A percentile compares a stretch with the other conserved stretches of the same genome.
phyloP scores from a whole-genome alignment of 2,329 filamentous ascomycete genomes.

The Neonectria punicea region DNA sequence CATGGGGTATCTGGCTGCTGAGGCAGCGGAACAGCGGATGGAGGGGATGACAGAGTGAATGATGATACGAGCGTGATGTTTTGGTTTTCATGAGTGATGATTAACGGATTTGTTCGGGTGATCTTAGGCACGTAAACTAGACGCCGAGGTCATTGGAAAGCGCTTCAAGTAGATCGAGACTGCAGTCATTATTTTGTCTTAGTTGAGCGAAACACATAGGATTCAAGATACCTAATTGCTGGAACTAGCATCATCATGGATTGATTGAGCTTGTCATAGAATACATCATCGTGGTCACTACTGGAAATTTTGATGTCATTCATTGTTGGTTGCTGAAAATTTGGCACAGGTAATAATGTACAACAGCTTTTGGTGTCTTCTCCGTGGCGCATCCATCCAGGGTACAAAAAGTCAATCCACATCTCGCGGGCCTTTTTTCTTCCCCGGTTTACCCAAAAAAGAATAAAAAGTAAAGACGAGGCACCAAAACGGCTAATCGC shows the following conservation, averaged over 20 bases:
- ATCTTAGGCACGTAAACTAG: background rate
- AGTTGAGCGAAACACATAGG: background rate
- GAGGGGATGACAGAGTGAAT: slow-evolving; percentile 14
- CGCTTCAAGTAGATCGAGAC: background rate
- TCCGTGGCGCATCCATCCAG: slow-evolving; percentile 19
- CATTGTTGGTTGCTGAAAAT: slow-evolving; percentile 27
- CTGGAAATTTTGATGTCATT: slow-evolving; percentile 18
- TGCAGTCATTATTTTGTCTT: background rate
- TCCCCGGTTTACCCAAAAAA: slow-evolving; percentile 32
- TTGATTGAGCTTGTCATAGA: background rate
- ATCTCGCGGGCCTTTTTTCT: slow-evolving; percentile 15
- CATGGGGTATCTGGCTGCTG: slow-evolving; percentile 56
- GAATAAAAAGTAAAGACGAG: slow-evolving; percentile 9
- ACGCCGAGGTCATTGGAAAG: background rate
- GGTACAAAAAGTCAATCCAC: slow-evolving; percentile 22
- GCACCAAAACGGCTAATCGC: slow-evolving; percentile 13
- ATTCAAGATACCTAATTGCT: background rate
- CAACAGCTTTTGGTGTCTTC: slow-evolving; percentile 24
- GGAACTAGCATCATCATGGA: too few relatives aligned
- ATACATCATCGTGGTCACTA: background rate
- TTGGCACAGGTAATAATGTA: slow-evolving; percentile 40
- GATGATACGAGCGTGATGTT: background rate
- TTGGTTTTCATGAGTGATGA: background rate
- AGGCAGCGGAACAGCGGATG: slow-evolving; percentile 55
- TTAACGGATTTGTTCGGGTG: background rate